Base-by-base conservation (phyloP, 208 protist species). In the Balamuthia mandrillaris region DNA sequence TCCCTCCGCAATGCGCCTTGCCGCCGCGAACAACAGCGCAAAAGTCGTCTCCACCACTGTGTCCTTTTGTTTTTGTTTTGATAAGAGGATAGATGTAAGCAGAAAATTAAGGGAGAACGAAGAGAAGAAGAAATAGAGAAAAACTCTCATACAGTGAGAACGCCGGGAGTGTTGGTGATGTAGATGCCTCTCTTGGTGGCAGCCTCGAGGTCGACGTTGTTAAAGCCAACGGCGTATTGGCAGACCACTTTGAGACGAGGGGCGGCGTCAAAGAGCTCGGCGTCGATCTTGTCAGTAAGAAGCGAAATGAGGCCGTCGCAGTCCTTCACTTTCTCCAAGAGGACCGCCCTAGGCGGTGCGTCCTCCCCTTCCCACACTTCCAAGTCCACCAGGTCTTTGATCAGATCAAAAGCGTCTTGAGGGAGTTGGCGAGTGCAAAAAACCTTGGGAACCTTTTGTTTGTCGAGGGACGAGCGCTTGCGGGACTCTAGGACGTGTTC, bases 111-210 rank as follows among this genome's bases (percentile, higher is more conserved):
- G 41, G 10, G 58, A 7, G 41, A 33, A 12, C 33, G 16, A 37
- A 33, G 14, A 66, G 14, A 12, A 66, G 16, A 37, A 33, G 14
- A 1, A 66, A 2, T n/a, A 66, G 24, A 66, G 58, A 3, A 31
- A 37, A 31, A 21, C 56, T 63, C 47, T 54, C 47, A 54, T n/a
- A 63, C 49, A 24, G 27, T 84, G 10, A 82, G 81, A 1, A 89
- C 74, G 35, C 41, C 39, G n/a, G 87, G 74, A n/a, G 87, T 87
- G 47, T 89, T 47, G 35, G 60, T 85, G 1, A 89, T 49, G 33
- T 58, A 44, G 9, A 89, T 86, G 1, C 29, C 29, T 21, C 33
- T 16, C 27, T 35, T 24, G 1, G 39, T 68, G 35, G 84, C 7
- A 1, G 29, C 12, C 2, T 9, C 9, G 1, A 87, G n/a, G 65